Evolutionary conservation across 148 eudicot species (phyloP).

Genomic region (Arbutus unedo): DNA sequence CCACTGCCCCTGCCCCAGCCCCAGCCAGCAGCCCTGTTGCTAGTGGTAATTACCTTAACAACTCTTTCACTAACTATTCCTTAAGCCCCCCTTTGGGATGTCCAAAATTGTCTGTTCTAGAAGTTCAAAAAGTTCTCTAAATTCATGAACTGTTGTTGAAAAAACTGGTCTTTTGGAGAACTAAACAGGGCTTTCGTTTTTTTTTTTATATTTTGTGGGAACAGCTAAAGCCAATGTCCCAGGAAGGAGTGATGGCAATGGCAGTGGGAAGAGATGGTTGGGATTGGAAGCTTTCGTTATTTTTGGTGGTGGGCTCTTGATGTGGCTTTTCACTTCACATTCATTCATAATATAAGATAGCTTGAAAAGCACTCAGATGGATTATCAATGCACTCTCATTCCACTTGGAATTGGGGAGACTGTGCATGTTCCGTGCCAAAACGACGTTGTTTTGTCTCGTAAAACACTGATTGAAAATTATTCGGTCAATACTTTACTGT

Average conservation of each 20-base stretch:
- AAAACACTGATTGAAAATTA: too few species aligned
- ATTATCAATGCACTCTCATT: too few species aligned
- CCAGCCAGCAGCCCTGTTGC: constrained; percentile 28
- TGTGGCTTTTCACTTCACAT: constrained; percentile 16
- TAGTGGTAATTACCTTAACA: constrained; percentile 19
- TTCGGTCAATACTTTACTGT: too few species aligned
- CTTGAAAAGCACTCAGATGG: background rate
- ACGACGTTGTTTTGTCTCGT: too few species aligned
- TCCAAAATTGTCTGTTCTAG: background rate
- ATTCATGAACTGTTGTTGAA: background rate
- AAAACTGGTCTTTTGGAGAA: background rate
- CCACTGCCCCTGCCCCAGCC: too few species aligned
- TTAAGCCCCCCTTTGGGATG: background rate
- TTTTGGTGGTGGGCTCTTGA: constrained; percentile 8
- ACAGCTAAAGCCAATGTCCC: constrained; percentile 4
- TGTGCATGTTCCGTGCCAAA: too few species aligned
- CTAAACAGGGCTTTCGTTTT: background rate
- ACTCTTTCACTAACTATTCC: background rate
- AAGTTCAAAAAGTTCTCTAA: background rate
- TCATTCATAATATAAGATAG: background rate
- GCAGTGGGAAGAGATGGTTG: constrained; percentile 20
- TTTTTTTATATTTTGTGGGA: background rate
- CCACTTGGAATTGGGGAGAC: too few species aligned
- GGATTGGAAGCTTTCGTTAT: constrained; percentile 19
- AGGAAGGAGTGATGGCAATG: background rate